Conservation (phyloP, 106 monocot species). For the Dactylorhiza incarnata region DNA sequence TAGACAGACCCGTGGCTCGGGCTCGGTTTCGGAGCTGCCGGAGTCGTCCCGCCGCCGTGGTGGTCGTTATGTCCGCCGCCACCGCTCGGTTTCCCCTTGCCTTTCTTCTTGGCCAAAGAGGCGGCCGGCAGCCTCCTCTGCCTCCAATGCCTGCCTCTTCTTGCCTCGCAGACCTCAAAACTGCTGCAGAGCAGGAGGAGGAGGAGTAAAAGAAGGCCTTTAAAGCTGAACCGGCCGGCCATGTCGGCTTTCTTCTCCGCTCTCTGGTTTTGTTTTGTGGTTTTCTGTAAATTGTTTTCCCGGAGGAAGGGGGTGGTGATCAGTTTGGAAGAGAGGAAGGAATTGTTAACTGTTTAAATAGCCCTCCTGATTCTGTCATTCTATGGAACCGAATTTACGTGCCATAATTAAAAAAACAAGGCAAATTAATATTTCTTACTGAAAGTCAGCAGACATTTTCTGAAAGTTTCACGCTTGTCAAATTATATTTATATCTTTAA, state of each 20-base stretch:
- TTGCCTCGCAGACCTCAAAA: slow-evolving; percentile 36
- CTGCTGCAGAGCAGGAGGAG: slow-evolving; percentile 23
- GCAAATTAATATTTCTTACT: no score
- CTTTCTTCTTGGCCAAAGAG: slow-evolving; percentile 48
- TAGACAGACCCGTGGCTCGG: slow-evolving; percentile 15
- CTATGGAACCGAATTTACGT: no score
- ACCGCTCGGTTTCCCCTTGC: slow-evolving; percentile 28
- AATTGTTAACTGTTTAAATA: not conserved
- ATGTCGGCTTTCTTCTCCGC: slow-evolving; percentile 10
- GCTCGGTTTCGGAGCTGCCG: slow-evolving; percentile 9
- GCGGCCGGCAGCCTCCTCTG: slow-evolving; percentile 21
- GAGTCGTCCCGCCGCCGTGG: not conserved
- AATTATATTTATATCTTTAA: no score
- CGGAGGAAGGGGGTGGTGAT: not conserved
- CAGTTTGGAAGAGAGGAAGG: not conserved
- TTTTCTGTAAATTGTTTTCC: no score
- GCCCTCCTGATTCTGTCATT: no score
- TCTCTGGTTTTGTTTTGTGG: no score
- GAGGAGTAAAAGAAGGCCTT: slow-evolving; percentile 48
- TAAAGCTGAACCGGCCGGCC: slow-evolving; percentile 21
- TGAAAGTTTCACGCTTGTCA: no score
- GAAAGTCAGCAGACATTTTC: no score
- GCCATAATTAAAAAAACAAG: no score
- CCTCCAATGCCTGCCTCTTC: slow-evolving; percentile 64
- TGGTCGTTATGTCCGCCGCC: slow-evolving; percentile 7